Conservation (phyloP, 2,329 filamentous ascomycete genomes). For the Cordyceps militaris region DNA sequence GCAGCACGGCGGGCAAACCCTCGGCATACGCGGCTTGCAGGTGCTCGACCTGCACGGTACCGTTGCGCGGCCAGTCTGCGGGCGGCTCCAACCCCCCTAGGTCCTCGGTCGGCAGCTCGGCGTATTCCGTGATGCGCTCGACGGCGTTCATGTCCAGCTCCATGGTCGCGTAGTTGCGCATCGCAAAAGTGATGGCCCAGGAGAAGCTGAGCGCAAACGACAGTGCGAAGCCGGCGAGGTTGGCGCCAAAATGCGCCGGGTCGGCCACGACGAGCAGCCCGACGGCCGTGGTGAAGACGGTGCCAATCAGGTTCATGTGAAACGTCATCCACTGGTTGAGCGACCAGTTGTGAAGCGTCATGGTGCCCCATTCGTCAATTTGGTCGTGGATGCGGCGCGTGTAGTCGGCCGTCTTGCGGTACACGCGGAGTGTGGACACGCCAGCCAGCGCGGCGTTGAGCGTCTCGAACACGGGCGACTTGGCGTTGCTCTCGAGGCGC, state of each 20-base stretch:
- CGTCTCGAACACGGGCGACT: slow-evolving; percentile 73
- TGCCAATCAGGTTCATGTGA: slow-evolving; percentile 64
- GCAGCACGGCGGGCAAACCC: slow-evolving; percentile 63
- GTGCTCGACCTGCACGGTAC: slow-evolving; percentile 62
- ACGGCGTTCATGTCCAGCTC: slow-evolving; percentile 75
- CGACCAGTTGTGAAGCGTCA: slow-evolving; percentile 61
- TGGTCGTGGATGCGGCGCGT: slow-evolving; percentile 60
- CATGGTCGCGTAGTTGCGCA: slow-evolving; percentile 61
- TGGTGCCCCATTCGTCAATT: slow-evolving; percentile 61
- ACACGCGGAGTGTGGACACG: slow-evolving; percentile 70
- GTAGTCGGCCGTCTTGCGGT: slow-evolving; percentile 60
- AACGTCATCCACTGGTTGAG: slow-evolving; percentile 73
- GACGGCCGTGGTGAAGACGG: slow-evolving; percentile 59
- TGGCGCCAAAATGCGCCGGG: slow-evolving; percentile 55
- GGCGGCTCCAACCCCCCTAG: slow-evolving; percentile 54
- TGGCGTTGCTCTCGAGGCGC: slow-evolving; percentile 67
- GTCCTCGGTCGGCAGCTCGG: slow-evolving; percentile 58
- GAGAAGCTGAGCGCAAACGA: slow-evolving; percentile 67
- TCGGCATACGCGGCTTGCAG: slow-evolving; percentile 65
- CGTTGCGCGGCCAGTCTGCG: slow-evolving; percentile 68
- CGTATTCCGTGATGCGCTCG: slow-evolving; percentile 70
- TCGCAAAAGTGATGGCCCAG: slow-evolving; percentile 55
- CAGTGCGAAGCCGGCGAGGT: slow-evolving; percentile 68
- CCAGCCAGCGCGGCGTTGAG: slow-evolving; percentile 68
- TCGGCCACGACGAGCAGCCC: slow-evolving; percentile 58